Percentiles rank a stretch among this genome's conserved stretches.
Conservation (phyloP, 2,329 filamentous ascomycete genomes). For the Cytospora mali region DNA sequence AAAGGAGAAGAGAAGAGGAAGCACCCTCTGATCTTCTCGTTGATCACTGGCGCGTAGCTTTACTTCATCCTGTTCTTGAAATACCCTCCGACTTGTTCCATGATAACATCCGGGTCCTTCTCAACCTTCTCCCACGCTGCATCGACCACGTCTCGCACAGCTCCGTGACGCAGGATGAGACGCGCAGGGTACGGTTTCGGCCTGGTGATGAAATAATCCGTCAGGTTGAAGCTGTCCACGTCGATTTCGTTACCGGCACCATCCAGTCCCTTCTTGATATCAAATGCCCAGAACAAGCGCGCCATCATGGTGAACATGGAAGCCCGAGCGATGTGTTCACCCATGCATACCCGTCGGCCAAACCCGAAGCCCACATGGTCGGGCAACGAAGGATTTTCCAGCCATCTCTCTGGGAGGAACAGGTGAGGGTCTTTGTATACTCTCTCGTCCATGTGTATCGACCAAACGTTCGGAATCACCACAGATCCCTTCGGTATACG, state of each 20-base stretch:
- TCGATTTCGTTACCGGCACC: slow-evolving; percentile 29
- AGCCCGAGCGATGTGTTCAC: slow-evolving; percentile 51
- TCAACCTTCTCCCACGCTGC: slow-evolving; percentile 1
- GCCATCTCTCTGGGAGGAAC: slow-evolving; percentile 26
- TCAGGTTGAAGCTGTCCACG: neutral
- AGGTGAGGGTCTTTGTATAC: slow-evolving; percentile 14
- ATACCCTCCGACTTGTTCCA: neutral
- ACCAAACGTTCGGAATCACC: slow-evolving; percentile 40
- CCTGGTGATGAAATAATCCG: slow-evolving; percentile 11
- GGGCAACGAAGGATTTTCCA: slow-evolving; percentile 35
- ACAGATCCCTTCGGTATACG: slow-evolving; percentile 41
- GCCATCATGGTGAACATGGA: slow-evolving; percentile 46
- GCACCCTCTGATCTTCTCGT: neutral
- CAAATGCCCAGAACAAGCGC: slow-evolving; percentile 54
- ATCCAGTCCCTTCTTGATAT: slow-evolving; percentile 38
- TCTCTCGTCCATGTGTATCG: slow-evolving; percentile 28
- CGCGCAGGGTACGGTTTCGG: slow-evolving; percentile 6
- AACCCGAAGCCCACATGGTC: slow-evolving; percentile 47
- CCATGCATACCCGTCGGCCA: slow-evolving; percentile 47
- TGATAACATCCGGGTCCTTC: slow-evolving; percentile 5
- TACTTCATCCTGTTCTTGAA: neutral
- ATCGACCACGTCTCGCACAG: neutral
- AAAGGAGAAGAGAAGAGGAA: too few species aligned
- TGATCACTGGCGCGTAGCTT: neutral
- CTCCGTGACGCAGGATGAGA: neutral